Base-by-base conservation (phyloP, 768 basidiomycete species). In the Mrakia hoshinonis region DNA sequence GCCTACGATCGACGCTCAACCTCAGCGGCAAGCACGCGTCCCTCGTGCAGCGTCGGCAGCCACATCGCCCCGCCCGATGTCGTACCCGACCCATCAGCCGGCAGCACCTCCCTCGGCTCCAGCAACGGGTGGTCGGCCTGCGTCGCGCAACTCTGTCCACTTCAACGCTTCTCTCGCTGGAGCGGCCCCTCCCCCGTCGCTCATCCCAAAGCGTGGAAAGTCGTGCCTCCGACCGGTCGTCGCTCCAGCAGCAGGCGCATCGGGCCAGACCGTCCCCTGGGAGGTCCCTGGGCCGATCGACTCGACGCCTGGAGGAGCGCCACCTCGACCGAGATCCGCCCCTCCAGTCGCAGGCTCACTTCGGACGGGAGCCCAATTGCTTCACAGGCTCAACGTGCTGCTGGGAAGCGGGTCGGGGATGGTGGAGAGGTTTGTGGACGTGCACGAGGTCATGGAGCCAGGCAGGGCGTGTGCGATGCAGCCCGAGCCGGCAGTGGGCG, bases 381-480 rank as follows among this genome's bases (percentile, higher is more conserved):
- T 62, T 1, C 61, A 62, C 12, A 36, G 61, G 38, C 36, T 62
- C 31, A 39, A 62, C 36, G 34, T 62, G 1, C 38, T 62, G 3
- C 36, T 62, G 20, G 61, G 61, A 20, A 22, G 24, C n/a, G 61
- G 38, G 31, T 20, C 31, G 12, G 61, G 38, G 34, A 12, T 39
- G 26, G 26, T 62, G 26, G 61, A 62, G 38, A 34, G 22, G 38
- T 62, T 31, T n/a, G 26, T 62, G 34, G 61, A 62, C 36, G 22
- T 62, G 6, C 4, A 1, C 1, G 38, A n/a, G 34, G 34, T 62
- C 31, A 1, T 62, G 26, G 61, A 62, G 9, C 61, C 36, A 7
- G 61, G 34, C 18, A 36, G 61, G 34, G 61, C 18, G 7, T 62
- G 34, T 62, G 61, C 61, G 22, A 62, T 62, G 24, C 61, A 62